Percentiles rank a stretch among this genome's conserved stretches.
phyloP scores from a whole-genome alignment of 495 filamentous ascomycete species.

The Aspergillus kassunensis region DNA sequence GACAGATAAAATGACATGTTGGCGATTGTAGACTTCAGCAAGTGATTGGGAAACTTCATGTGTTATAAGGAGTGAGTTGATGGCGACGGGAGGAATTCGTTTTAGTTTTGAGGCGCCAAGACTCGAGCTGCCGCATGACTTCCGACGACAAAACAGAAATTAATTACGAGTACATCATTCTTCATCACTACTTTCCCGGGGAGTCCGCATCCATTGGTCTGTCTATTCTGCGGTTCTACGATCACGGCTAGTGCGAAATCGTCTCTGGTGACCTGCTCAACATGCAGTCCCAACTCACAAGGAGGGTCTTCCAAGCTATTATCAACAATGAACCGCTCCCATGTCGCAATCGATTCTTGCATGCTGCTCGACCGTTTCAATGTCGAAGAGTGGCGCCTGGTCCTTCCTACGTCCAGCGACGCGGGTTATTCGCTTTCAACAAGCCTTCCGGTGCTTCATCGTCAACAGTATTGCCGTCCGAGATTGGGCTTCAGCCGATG shows the following conservation, averaged over 20 bases:
- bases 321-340: constrained; percentile 59
- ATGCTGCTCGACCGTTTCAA: constrained; percentile 28
- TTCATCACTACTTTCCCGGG: too few relatives aligned
- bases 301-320: constrained; percentile 67
- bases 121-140: constrained; percentile 16
- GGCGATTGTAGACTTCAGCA: background rate
- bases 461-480: constrained; percentile 31
- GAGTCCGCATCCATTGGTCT: too few relatives aligned
- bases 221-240: too few relatives aligned
- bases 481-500: constrained; percentile 42
- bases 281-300: constrained; percentile 83
- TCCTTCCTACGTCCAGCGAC: constrained; percentile 25
- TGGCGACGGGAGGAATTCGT: background rate
- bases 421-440: constrained; percentile 36
- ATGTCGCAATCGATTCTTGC: constrained; percentile 35
- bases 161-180: too few relatives aligned
- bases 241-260: too few relatives aligned
- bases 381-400: constrained; percentile 19
- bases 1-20: constrained; percentile 34
- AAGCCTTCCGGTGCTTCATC: constrained; percentile 13
- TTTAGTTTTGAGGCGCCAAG: constrained; percentile 33
- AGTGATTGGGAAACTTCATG: too few relatives aligned
- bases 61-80: constrained; percentile 7
- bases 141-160: too few relatives aligned
- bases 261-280: too few relatives aligned